These are phyloP conservation scores for Dothiorella sarmentorum DNA, from an alignment of 2,329 filamentous ascomycete genomes.

Conservation along the genomic window DNA sequence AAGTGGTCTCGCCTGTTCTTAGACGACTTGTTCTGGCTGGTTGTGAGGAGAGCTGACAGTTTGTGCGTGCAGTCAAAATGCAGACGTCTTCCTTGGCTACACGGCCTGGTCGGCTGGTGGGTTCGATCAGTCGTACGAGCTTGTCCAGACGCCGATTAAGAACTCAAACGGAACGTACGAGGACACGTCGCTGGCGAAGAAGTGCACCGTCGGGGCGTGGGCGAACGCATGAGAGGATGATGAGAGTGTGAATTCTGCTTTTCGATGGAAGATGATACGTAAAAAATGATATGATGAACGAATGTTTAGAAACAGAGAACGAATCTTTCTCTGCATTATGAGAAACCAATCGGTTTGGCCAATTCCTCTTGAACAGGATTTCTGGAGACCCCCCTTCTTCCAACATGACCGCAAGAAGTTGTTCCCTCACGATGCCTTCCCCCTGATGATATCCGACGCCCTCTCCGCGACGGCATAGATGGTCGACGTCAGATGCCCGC, in stretches of 20 bases:
- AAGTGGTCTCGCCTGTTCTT: not conserved
- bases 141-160: constrained; percentile 27
- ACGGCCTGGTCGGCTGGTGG: constrained; percentile 31
- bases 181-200: constrained; percentile 23
- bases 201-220: constrained; percentile 25
- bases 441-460: constrained; percentile 26
- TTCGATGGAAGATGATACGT: too few species aligned
- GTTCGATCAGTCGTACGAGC: constrained; percentile 27
- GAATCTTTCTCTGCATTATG: too few species aligned
- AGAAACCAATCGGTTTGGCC: too few species aligned
- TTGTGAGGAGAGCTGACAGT: not conserved
- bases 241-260: too few species aligned
- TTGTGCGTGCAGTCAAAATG: constrained; percentile 23
- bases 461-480: constrained; percentile 39
- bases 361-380: too few species aligned
- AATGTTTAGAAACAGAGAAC: too few species aligned
- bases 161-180: constrained; percentile 21
- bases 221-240: constrained; percentile 18
- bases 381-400: too few species aligned
- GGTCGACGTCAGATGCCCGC: constrained; percentile 35
- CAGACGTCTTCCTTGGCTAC: constrained; percentile 33
- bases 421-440: not conserved
- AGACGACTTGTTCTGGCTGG: too few species aligned
- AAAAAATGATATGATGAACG: too few species aligned
- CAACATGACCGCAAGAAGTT: too few species aligned